Percentiles rank a stretch among this genome's conserved stretches.
phyloP scores from a whole-genome alignment of 176 grass and related monocot species.

The Oropetium thomaeum region DNA sequence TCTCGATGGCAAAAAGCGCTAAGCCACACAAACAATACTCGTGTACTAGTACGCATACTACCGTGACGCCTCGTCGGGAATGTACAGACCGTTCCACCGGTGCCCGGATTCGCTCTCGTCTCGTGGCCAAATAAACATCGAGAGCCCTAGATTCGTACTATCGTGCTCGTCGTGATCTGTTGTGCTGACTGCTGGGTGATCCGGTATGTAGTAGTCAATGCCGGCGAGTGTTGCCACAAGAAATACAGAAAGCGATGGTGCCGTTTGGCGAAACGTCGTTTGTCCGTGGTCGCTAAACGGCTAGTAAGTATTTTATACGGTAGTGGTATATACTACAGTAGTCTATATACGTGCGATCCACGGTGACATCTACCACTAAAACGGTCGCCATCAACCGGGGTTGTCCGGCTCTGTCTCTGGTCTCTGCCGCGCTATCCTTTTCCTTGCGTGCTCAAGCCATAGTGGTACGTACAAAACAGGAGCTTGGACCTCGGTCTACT shows the following conservation, averaged over 20 bases:
- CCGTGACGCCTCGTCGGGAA: too few species aligned
- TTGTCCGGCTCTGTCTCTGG: too few species aligned
- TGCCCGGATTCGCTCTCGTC: too few species aligned
- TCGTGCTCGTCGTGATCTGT: background rate
- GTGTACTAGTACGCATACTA: too few species aligned
- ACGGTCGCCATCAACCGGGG: too few species aligned
- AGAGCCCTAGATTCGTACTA: background rate
- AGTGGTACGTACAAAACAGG: background rate
- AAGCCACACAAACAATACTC: too few species aligned
- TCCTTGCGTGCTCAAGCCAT: background rate
- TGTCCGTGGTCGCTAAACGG: background rate
- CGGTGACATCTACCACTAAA: background rate
- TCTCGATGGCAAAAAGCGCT: too few species aligned
- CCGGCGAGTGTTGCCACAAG: background rate
- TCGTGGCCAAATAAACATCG: background rate
- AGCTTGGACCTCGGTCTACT: background rate
- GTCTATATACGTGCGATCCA: background rate
- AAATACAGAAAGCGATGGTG: background rate
- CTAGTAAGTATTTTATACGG: too few species aligned
- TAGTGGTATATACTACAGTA: too few species aligned
- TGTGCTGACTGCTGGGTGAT: background rate
- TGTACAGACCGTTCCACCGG: too few species aligned
- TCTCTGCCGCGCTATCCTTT: background rate
- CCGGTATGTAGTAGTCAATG: background rate
- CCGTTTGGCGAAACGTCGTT: slow-evolving; percentile 6